These are phyloP conservation scores for Russula brevipes DNA, from an alignment of 768 basidiomycete species.

Conservation along the genomic window DNA sequence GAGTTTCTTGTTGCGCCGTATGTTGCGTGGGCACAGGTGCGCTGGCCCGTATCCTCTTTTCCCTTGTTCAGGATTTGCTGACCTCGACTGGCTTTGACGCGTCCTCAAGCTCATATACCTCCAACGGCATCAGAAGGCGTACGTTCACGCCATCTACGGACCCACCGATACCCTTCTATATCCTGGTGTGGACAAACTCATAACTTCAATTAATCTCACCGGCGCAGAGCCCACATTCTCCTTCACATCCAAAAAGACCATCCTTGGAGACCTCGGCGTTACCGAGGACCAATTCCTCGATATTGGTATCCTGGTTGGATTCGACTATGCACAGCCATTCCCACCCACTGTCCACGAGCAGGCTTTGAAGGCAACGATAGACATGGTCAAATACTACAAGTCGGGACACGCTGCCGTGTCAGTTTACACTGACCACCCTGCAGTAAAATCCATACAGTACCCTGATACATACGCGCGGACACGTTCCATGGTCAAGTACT, in stretches of 20 bases:
- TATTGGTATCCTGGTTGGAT: slow-evolving; percentile 86
- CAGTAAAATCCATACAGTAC: slow-evolving; percentile 76
- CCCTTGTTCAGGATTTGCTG: background rate
- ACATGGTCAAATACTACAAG: slow-evolving; percentile 92
- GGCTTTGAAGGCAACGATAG: slow-evolving; percentile 78
- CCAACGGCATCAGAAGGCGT: slow-evolving; percentile 85
- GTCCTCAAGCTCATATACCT: slow-evolving; percentile 80
- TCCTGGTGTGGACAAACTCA: slow-evolving; percentile 82
- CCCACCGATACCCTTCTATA: slow-evolving; percentile 88
- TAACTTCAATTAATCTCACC: slow-evolving; percentile 79
- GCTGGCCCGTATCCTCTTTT: slow-evolving; percentile 30
- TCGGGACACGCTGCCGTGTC: slow-evolving; percentile 76
- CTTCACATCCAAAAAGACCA: slow-evolving; percentile 71
- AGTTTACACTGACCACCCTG: slow-evolving; percentile 73
- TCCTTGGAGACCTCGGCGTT: slow-evolving; percentile 63
- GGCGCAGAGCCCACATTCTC: slow-evolving; percentile 67
- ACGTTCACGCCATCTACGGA: slow-evolving; percentile 91
- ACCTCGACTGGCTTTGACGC: slow-evolving; percentile 9
- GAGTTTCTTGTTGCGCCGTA: slow-evolving; percentile 97
- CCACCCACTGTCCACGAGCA: slow-evolving; percentile 79
- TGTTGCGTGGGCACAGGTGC: slow-evolving; percentile 90
- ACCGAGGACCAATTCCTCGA: slow-evolving; percentile 92
- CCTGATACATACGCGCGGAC: slow-evolving; percentile 83
- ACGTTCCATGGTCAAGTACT: slow-evolving; percentile 87
- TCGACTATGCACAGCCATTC: slow-evolving; percentile 73